Percentiles rank a stretch among this genome's conserved stretches.
Evolutionary conservation across 2,329 filamentous ascomycete species (phyloP).

Genomic region (Byssoonygena ceratinophila): DNA sequence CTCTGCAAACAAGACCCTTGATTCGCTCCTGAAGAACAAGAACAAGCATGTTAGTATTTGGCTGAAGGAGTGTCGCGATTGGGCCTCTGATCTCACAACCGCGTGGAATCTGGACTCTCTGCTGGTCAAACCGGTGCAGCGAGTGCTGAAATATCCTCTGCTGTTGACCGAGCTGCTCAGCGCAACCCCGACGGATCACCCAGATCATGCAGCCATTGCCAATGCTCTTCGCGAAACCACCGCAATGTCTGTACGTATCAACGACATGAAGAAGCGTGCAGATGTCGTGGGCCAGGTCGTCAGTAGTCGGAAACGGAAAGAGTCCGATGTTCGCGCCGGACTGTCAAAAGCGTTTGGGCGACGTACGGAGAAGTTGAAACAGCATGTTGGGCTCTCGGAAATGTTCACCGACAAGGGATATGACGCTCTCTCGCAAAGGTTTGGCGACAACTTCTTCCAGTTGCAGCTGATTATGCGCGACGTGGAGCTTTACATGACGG

Average conservation of each 20-base stretch:
- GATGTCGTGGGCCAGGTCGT: slow-evolving; percentile 87
- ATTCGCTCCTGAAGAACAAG: slow-evolving; percentile 42
- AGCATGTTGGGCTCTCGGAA: slow-evolving; percentile 53
- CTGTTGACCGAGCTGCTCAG: slow-evolving; percentile 70
- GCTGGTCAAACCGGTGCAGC: slow-evolving; percentile 94
- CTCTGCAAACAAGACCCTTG: slow-evolving; percentile 52
- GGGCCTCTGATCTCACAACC: slow-evolving; percentile 80
- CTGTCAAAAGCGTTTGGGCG: slow-evolving; percentile 84
- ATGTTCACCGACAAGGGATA: slow-evolving; percentile 73
- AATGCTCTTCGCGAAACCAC: slow-evolving; percentile 60
- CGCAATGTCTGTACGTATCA: slow-evolving; percentile 58
- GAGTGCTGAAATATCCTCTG: slow-evolving; percentile 86
- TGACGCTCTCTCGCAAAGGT: slow-evolving; percentile 69
- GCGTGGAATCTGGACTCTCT: slow-evolving; percentile 94
- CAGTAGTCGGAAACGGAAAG: slow-evolving; percentile 65
- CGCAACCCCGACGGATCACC: slow-evolving; percentile 69
- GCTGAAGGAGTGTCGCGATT: slow-evolving; percentile 85
- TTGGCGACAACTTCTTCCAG: slow-evolving; percentile 83
- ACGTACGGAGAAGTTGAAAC: slow-evolving; percentile 74
- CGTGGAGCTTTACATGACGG: slow-evolving; percentile 83
- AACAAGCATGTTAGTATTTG: slow-evolving; percentile 59
- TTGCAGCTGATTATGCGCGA: slow-evolving; percentile 87
- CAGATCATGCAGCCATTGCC: slow-evolving; percentile 63
- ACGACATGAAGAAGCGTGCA: slow-evolving; percentile 89
- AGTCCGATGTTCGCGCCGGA: slow-evolving; percentile 75